phyloP scores from a whole-genome alignment of 768 basidiomycete genomes.

The Amanita molliuscula region DNA sequence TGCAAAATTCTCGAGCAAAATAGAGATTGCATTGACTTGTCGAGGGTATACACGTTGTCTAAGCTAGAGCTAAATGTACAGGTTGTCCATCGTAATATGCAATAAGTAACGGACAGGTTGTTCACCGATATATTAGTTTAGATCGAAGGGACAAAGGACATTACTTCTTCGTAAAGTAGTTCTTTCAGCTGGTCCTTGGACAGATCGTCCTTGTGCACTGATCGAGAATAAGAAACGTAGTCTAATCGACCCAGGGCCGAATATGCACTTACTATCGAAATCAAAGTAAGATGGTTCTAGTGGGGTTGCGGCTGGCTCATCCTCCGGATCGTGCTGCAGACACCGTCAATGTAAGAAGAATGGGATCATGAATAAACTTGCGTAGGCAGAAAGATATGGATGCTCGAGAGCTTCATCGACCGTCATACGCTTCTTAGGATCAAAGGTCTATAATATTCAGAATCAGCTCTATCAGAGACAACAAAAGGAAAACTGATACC shows the following conservation, averaged over 20 bases:
- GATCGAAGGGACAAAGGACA: constrained; percentile 2
- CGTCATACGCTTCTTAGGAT: constrained; percentile 79
- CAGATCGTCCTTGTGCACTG: constrained; percentile 6
- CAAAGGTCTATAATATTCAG: constrained; percentile 76
- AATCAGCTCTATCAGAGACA: constrained; percentile 63
- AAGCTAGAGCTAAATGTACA: too few species aligned
- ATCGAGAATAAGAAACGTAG: background rate
- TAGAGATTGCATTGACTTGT: too few species aligned
- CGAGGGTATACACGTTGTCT: too few species aligned
- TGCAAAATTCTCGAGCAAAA: too few species aligned
- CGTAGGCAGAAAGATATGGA: constrained; percentile 71
- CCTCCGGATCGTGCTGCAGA: constrained; percentile 84
- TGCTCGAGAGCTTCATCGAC: constrained; percentile 83
- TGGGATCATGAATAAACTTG: background rate
- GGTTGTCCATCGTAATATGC: too few species aligned
- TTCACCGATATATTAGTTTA: background rate
- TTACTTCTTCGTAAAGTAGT: constrained; percentile 3
- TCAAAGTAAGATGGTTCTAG: constrained; percentile 76
- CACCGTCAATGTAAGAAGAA: constrained; percentile 15
- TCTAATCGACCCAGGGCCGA: constrained; percentile 20
- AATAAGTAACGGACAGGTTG: too few species aligned
- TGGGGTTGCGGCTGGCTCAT: constrained; percentile 76
- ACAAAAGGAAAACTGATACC: background rate
- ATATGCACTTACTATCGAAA: constrained; percentile 56
- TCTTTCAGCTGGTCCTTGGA: constrained; percentile 5